Conservation (phyloP, 805 yeast genomes). For the Metschnikowia bowlesiae region DNA sequence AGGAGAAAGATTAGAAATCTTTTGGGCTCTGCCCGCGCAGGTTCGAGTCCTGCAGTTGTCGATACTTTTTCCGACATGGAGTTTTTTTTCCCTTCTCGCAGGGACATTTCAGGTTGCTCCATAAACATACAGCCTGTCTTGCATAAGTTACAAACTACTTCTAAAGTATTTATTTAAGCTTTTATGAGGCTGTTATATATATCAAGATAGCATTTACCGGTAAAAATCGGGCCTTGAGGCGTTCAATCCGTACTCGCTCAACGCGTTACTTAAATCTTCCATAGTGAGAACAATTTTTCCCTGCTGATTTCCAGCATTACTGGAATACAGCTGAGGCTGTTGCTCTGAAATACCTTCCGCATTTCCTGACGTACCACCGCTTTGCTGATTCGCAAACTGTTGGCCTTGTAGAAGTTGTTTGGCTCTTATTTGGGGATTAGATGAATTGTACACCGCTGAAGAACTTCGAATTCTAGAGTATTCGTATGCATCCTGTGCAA, state of each 20-base stretch:
- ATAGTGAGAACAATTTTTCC: slow-evolving; percentile 85
- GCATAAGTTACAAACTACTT: no score
- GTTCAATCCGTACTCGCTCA: slow-evolving; percentile 89
- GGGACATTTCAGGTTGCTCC: no score
- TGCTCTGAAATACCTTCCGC: slow-evolving; percentile 32
- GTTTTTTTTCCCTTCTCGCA: no score
- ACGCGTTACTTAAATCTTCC: slow-evolving; percentile 89
- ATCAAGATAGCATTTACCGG: slow-evolving; percentile 39
- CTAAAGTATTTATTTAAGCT: no score
- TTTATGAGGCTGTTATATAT: no score
- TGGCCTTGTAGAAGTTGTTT: slow-evolving; percentile 70
- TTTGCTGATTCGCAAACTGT: slow-evolving; percentile 42
- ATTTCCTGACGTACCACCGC: slow-evolving; percentile 20
- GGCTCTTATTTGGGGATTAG: slow-evolving; percentile 83
- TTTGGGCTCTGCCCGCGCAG: slow-evolving; percentile 77
- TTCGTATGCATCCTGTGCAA: slow-evolving; percentile 95
- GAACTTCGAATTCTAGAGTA: slow-evolving; percentile 89
- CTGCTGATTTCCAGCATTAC: slow-evolving; percentile 49
- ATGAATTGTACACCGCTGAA: slow-evolving; percentile 77
- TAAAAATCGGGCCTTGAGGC: slow-evolving; percentile 91
- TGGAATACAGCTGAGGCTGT: slow-evolving; percentile 25
- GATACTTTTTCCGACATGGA: slow-evolving; percentile 28
- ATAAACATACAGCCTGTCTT: no score
- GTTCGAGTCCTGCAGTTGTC: slow-evolving; percentile 77
- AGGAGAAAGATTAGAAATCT: slow-evolving; percentile 75